These are phyloP conservation scores for Zymoseptoria tritici DNA, from an alignment of 2,329 filamentous ascomycete genomes.

Conservation along the genomic window DNA sequence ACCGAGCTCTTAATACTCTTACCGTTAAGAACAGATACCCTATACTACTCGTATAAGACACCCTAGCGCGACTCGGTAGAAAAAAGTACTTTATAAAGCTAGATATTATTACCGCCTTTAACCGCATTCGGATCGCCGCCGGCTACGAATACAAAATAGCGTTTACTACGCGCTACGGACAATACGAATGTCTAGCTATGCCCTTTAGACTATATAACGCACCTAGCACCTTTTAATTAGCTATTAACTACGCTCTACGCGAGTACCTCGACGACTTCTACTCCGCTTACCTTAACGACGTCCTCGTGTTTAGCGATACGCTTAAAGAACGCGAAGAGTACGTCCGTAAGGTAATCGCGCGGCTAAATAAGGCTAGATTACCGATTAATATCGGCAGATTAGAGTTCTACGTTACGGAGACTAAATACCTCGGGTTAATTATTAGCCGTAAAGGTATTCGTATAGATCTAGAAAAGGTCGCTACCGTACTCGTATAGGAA, in stretches of 20 bases:
- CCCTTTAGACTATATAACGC: too few relatives aligned
- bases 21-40: conserved; percentile 5
- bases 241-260: conserved; percentile 12
- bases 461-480: conserved; percentile 13
- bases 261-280: conserved; percentile 3
- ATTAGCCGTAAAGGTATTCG: conserved; percentile 6
- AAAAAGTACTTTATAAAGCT: conserved; percentile 3
- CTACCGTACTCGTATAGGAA: conserved; percentile 9
- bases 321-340: conserved; percentile 7
- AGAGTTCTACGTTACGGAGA: conserved; percentile 14
- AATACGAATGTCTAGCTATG: too few relatives aligned
- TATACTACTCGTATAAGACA: too few relatives aligned
- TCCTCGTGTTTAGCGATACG: conserved; percentile 2
- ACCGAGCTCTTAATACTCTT: conserved; percentile 1
- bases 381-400: conserved; percentile 16
- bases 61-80: not conserved
- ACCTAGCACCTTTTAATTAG: conserved; percentile 3
- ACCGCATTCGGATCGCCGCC: not conserved
- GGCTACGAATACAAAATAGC: too few relatives aligned
- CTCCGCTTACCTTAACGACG: conserved; percentile 3
- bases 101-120: not conserved
- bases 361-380: conserved; percentile 5
- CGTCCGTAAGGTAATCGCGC: conserved; percentile 14
- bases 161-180: not conserved
- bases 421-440: conserved; percentile 16